Base-by-base conservation (phyloP, 139 green algal species). In the Eudorina sp. region DNA sequence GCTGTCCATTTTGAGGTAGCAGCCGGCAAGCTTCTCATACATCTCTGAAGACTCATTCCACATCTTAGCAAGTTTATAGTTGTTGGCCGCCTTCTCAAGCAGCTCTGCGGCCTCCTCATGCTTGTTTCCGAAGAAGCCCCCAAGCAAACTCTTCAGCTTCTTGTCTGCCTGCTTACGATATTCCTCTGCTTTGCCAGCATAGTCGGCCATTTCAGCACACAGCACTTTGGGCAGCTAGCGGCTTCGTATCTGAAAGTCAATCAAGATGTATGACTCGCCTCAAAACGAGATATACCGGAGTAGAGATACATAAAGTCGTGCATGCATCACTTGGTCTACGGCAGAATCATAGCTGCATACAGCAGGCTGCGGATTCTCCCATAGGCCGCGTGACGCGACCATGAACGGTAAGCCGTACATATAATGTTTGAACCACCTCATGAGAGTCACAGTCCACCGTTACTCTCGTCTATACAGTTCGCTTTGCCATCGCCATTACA, bases 81-180 rank as follows among this genome's bases (percentile, higher is more conserved):
- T 94, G 81, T 98, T 99, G 16, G 93, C 97, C 25, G 97, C 98
- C 89, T 97, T 97, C 90, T 99, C 98, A 53, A 97, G 92, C 16
- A 98, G 90, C 81, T 99, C 97, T 53, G 96, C 96, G 13, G 98
- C 98, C 38, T 99, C 98, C 80, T 99, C 98, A 80, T 99, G 96
- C 86, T 99, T 98, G 91, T 91, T 96, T 7, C 94, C 93, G 89
- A 99, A 99, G 25, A 97, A 93, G 16, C 93, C 92, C 23, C 83
- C 83, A 8, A 88, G 51, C 46, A 96, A 96, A 16, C 85, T 80
- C 38, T 96, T 97, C 0, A 99, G 92, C 91, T 98, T 98, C 89
- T 99, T 99, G 4, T 99, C 93, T 0, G 95, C 97, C 75, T 98
- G 86, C 86, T 91, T 93, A 53, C 75, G 86, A 60, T 89, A 92